Base-by-base conservation (phyloP, 768 basidiomycete genomes). In the Lentinula aciculospora region DNA sequence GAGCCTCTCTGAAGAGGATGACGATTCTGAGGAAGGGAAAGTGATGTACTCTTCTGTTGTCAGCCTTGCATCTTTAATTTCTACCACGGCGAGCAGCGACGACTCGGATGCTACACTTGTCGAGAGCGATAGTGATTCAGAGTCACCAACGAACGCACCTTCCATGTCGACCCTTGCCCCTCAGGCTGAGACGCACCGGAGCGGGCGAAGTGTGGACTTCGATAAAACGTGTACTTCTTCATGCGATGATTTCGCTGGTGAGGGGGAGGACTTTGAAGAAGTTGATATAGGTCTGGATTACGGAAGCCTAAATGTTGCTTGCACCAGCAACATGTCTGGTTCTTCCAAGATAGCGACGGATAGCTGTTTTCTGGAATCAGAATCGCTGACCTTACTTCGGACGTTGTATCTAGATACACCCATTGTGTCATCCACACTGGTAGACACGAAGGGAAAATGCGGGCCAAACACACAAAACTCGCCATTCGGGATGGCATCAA, bases 21-120 rank as follows among this genome's bases (percentile, higher is more conserved):
- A 64, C n/a, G 61, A 65, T n/a, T 42, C 42, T 0, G 67, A 61
- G 44, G 62, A 66, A 32, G 67, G 66, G 15, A 68, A 72, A 36
- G 63, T 58, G 19, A 69, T 64, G 45, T 69, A 68, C 25, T 53
- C 51, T 36, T 53, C 51, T 36, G 51, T 53, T 28, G 74, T 74
- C 60, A 68, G 62, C 54, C 74, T 72, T 23, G 67, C 64, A 28
- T 60, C 72, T 49, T 73, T 71, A 19, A 64, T 67, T 32, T 60
- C 61, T 13, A 65, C 66, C 21, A 71, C 72, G 2, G 65, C 63
- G 3, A 53, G 36, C 34, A 76, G 76, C 61, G 78, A 79, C 58
- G 80, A 80, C 62, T 79, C 81, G n/a, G 83, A 84, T 57, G 63
- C 72, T n/a, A 84, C 83, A 8, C 73, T 84, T 19, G 81, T 84